Conservation (phyloP, 179 eudicot genomes). For the Vitellaria paradoxa region DNA sequence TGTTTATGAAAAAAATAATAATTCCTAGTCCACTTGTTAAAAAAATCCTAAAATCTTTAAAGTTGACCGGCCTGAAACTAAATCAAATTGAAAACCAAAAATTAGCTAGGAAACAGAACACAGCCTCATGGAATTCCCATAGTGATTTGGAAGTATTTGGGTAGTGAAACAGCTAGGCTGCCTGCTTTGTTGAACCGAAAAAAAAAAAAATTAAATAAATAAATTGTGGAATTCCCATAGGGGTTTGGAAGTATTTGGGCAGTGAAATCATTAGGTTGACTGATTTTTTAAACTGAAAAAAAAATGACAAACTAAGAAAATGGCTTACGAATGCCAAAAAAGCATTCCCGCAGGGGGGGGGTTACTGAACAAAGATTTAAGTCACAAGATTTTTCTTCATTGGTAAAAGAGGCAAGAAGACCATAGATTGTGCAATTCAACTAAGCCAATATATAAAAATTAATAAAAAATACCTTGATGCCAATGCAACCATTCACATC, state of each 20-base stretch:
- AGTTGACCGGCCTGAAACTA: no score
- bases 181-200: background rate
- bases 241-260: background rate
- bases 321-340: background rate
- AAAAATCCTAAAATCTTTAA: no score
- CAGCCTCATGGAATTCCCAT: no score
- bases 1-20: no score
- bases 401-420: background rate
- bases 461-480: constrained; percentile 59
- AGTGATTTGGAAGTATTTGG: background rate
- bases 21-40: no score
- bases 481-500: constrained; percentile 96
- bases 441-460: no score
- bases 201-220: background rate
- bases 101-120: no score
- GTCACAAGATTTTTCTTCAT: no score
- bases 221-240: background rate
- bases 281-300: background rate
- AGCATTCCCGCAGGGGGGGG: background rate
- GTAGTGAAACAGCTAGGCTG: background rate
- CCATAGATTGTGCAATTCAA: background rate
- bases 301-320: background rate
- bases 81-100: no score
- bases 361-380: background rate
- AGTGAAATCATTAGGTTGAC: background rate